Conservation (phyloP, 345 rosid species). For the Clarkia xantiana region DNA sequence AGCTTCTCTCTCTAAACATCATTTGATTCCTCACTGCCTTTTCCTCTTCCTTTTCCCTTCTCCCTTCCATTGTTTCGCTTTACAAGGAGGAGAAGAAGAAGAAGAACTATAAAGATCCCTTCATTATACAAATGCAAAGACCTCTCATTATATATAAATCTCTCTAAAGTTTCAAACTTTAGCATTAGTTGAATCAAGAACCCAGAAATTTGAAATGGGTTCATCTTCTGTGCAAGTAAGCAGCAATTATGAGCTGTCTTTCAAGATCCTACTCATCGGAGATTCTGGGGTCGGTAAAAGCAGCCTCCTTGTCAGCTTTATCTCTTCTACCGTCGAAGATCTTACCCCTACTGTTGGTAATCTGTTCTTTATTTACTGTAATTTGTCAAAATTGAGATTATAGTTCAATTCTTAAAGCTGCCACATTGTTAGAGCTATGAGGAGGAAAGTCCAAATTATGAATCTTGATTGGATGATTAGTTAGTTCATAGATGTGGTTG, state of each 20-base stretch:
- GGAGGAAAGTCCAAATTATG: too few species aligned
- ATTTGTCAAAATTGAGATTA: too few species aligned
- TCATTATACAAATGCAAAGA: background rate
- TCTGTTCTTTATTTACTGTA: constrained; percentile 3
- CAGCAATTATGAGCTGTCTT: constrained; percentile 60
- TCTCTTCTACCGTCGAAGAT: constrained; percentile 58
- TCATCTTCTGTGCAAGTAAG: constrained; percentile 59
- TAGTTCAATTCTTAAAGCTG: too few species aligned
- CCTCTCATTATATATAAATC: background rate
- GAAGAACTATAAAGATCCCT: background rate
- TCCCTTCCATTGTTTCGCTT: constrained; percentile 10
- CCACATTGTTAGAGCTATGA: background rate
- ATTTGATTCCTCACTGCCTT: constrained; percentile 26
- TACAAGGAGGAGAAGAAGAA: background rate
- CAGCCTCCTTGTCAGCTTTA: constrained; percentile 92
- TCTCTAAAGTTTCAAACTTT: too few species aligned
- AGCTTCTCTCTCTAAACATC: constrained; percentile 14
- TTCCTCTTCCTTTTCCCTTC: constrained; percentile 6
- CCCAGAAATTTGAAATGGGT: constrained; percentile 37
- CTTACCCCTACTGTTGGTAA: constrained; percentile 90
- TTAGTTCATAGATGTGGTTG: too few species aligned
- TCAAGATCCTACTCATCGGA: constrained; percentile 95
- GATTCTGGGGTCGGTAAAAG: constrained; percentile 97
- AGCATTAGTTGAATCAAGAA: too few species aligned
- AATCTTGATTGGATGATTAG: too few species aligned